Percentiles rank a stretch among this genome's conserved stretches.
These are phyloP conservation scores for Singerocomus inundabilis DNA, from an alignment of 1,284 basidiomycete genomes.

Conservation along the genomic window DNA sequence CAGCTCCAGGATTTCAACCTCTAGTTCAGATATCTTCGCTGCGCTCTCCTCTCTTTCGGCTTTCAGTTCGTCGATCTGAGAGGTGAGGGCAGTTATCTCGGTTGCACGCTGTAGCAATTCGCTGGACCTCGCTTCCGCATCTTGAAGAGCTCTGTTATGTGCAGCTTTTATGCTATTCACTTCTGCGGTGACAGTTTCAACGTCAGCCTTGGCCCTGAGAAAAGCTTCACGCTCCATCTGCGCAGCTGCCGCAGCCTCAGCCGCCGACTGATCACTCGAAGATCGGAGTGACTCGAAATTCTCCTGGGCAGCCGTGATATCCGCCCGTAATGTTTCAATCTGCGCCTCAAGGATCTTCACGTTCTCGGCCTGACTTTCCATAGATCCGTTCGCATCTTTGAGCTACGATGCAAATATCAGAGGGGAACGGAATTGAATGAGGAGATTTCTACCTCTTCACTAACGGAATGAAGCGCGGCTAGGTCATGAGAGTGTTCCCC, in stretches of 20 bases:
- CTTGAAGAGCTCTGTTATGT: conserved; percentile 49
- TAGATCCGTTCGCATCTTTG: conserved; percentile 43
- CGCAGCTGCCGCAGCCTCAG: conserved; percentile 47
- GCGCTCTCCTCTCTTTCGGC: conserved; percentile 73
- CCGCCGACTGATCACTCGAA: conserved; percentile 44
- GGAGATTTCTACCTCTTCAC: conserved; percentile 47
- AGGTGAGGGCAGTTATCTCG: conserved; percentile 45
- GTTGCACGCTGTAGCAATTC: conserved; percentile 46
- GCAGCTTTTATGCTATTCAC: conserved; percentile 48
- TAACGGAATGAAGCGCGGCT: conserved; percentile 40
- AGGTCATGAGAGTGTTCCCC: conserved; percentile 40
- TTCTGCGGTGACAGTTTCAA: conserved; percentile 58
- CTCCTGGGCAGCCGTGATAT: conserved; percentile 50
- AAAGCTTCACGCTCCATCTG: conserved; percentile 63
- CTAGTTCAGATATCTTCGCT: conserved; percentile 73
- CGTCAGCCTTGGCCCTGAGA: conserved; percentile 59
- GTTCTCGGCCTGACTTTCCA: conserved; percentile 42
- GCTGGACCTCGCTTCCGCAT: conserved; percentile 44
- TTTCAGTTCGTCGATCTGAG: conserved; percentile 56
- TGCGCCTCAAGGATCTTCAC: conserved; percentile 52
- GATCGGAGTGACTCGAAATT: conserved; percentile 51
- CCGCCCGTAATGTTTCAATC: conserved; percentile 48
- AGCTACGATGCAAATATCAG: conserved; percentile 43
- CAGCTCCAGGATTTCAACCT: conserved; percentile 76
- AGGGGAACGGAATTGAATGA: background rate